Evolutionary conservation across 1,284 basidiomycete genomes (phyloP), one percentile per base, ranked within the genome.

Genomic region (Rhizopogon hawkerae): DNA sequence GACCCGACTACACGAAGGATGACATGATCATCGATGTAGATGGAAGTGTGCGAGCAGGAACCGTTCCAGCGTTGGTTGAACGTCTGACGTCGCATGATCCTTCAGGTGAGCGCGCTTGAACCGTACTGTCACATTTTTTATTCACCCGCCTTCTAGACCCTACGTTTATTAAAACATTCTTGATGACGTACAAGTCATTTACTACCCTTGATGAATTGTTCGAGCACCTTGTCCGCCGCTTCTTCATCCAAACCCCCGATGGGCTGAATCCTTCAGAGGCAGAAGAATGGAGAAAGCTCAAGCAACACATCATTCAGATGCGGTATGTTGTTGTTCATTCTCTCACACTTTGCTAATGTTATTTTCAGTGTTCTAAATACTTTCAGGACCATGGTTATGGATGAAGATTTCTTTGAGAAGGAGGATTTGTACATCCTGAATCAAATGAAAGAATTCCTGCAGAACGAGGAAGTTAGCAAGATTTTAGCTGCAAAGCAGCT

Each of bases 131-230:
- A 14, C 18, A 35, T 35, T 39, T 18, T 14, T 18, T 14, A 34
- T 35, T 33, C 14, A 11, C 11, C 6, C 16, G 31, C 49, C 49
- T 35, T 35, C 48, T 21, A 88, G 92, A 94, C 64, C 74, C 81
- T 0, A 79, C 81, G 5, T 98, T 91, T 69, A 89, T 84, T 64
- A 87, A 89, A 64, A 88, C 93, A 1, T 99, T 98, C 78, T 68
- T 98, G 54, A 88, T 97, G 79, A 98, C 96, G 1, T 97, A 93
- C 74, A 92, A 94, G 58, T 95, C 92, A 0, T 98, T 98, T 67
- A 92, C 91, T 11, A 86, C 85, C 1, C 73, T 92, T 14, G 79
- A 91, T 49, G 86, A 92, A 52, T 70, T 98, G 18, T 85, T 98
- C 51, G 83, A 92, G 47, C 73, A 91, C n/a, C 79, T 99, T 23